Base-by-base conservation (phyloP, 352 stramenopile species). In the Globisporangium irregulare region DNA sequence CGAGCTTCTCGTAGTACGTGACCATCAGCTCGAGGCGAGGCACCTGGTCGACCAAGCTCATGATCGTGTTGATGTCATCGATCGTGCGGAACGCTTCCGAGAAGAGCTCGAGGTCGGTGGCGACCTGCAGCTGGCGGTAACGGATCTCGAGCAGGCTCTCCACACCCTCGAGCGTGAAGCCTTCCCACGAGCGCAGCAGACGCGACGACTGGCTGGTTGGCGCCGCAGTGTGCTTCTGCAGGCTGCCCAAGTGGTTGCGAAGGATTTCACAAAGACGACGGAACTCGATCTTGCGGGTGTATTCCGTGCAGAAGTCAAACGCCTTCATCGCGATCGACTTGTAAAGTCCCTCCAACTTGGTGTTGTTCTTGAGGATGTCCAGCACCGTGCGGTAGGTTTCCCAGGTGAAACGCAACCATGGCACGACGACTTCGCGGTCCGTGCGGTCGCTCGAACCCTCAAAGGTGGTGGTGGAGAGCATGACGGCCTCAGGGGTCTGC, bases 51-150 rank as follows among this genome's bases (percentile, higher is more conserved):
- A 90, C 81, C 10, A 93, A 64, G 66, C 85, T 90, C 76, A 99
- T 95, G 78, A 99, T 98, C 69, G 91, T 97, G 86, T 99, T 98
- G 76, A 99, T 99, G 80, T 99, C 97, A 78, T 99, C 97, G 41
- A 99, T 97, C 15, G 97, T 99, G 61, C 97, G 92, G 82, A 99
- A 99, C 32, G 94, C 97, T 76, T 99, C 97, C 3, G 92, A 98
- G 81, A 98, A 99, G 38, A 99, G 84, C 73, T 98, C 94, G 18
- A 99, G 81, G 55, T 92, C 75, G 32, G 92, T 97, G 14, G 97
- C 94, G 7, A 98, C 97, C 77, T 99, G 94, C 25, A 99, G 82
- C 76, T 99, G 97, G 62, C 86, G 89, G 81, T 99, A 99, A 36
- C 97, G 92, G 68, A 98, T 98, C 73, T 98, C 89, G 18, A 99